Conservation (phyloP, 2,329 filamentous ascomycete species). For the Pseudogymnoascus sp. region DNA sequence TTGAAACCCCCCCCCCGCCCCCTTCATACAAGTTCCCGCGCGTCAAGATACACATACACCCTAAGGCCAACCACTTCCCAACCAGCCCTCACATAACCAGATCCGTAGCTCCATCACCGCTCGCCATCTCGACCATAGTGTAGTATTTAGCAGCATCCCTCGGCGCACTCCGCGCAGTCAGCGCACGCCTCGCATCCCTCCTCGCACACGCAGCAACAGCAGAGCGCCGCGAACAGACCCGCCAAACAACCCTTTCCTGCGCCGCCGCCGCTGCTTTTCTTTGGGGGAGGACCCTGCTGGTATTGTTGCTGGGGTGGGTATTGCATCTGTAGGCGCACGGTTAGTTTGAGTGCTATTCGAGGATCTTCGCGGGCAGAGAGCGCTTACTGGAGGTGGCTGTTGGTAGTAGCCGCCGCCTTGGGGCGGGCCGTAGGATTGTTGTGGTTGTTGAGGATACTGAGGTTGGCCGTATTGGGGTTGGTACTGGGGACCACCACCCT, state of each 20-base stretch:
- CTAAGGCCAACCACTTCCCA: no score
- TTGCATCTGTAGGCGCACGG: constrained; percentile 34
- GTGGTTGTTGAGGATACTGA: constrained; percentile 18
- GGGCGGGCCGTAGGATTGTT: constrained; percentile 14
- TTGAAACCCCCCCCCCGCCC: neutral
- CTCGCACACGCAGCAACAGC: constrained; percentile 45
- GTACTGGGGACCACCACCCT: constrained; percentile 25
- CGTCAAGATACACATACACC: neutral
- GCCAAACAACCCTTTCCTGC: constrained; percentile 37
- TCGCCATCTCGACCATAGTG: neutral
- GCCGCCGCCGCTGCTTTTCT: constrained; percentile 29
- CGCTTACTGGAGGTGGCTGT: constrained; percentile 15
- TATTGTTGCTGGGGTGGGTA: constrained; percentile 38
- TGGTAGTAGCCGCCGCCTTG: constrained; percentile 16
- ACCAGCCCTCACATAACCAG: neutral
- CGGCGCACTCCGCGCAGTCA: constrained; percentile 33
- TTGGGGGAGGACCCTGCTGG: constrained; percentile 37
- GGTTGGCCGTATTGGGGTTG: constrained; percentile 15
- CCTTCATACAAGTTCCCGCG: neutral
- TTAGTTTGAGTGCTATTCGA: neutral
- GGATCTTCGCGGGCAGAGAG: neutral
- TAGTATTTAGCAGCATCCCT: constrained; percentile 23
- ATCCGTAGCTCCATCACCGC: neutral
- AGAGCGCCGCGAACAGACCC: constrained; percentile 40
- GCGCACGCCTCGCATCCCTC: constrained; percentile 44